phyloP scores from a whole-genome alignment of 495 filamentous ascomycete species.

The Tuber aestivum region DNA sequence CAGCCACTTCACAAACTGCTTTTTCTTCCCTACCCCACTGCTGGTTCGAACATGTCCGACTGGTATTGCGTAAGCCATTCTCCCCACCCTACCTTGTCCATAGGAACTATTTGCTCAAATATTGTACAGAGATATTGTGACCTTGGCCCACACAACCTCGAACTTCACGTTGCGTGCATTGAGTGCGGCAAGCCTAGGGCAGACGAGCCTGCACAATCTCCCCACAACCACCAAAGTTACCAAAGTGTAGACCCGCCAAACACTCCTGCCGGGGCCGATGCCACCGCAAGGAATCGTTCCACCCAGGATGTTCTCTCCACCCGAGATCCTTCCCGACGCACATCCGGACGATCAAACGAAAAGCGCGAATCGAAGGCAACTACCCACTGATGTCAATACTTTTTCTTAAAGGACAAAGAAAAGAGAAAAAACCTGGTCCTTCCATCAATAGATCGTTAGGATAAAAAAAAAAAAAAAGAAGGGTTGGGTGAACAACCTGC shows the following conservation, averaged over 20 bases:
- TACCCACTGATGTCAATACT: not conserved
- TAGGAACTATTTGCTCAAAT: not conserved
- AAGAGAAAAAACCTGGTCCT: not conserved
- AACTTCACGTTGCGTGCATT: slow-evolving; percentile 12
- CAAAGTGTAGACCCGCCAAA: not conserved
- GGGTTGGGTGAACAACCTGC: not conserved
- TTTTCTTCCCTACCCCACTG: not conserved
- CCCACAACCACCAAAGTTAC: not conserved
- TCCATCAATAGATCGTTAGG: not conserved
- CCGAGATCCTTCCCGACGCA: not conserved
- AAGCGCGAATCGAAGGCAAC: not conserved
- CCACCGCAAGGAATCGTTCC: not conserved
- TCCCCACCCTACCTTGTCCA: not conserved
- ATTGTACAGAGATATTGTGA: slow-evolving; percentile 13
- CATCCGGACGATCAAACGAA: not conserved
- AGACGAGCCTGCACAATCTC: not conserved
- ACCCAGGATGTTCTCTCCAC: not conserved
- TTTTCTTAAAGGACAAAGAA: not conserved
- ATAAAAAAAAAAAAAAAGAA: not conserved
- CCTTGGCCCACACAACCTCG: slow-evolving; percentile 20
- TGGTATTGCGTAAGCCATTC: not conserved
- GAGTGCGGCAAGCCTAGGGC: slow-evolving; percentile 8
- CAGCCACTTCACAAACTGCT: not conserved
- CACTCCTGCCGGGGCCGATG: not conserved
- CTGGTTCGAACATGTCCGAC: too few relatives aligned